Percentiles rank a stretch among this genome's conserved stretches.
Evolutionary conservation across 179 eudicot genomes (phyloP).

Genomic region (Heliamphora pulchella): DNA sequence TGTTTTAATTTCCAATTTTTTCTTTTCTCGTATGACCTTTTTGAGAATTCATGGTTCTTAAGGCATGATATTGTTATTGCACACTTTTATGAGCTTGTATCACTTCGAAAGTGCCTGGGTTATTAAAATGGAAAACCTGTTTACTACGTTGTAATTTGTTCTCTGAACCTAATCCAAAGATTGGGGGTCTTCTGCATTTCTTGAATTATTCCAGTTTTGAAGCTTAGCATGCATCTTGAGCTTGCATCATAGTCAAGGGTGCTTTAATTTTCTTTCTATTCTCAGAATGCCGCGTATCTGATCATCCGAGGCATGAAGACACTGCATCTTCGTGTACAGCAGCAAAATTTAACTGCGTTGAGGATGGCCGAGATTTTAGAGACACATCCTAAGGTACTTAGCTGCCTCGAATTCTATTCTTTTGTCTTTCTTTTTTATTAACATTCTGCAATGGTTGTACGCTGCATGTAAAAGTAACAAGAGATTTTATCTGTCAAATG

Average conservation of each 20-base stretch:
- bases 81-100: background rate
- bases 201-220: background rate
- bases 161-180: background rate
- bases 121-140: background rate
- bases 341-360: slow-evolving; percentile 80
- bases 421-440: background rate
- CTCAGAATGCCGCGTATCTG: slow-evolving; percentile 83
- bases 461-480: background rate
- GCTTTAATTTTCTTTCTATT: slow-evolving; percentile 8
- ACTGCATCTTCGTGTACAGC: slow-evolving; percentile 93
- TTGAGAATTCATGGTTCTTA: background rate
- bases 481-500: background rate
- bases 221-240: background rate
- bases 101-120: background rate
- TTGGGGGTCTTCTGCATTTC: background rate
- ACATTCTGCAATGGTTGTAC: background rate
- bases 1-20: background rate
- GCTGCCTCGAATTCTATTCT: background rate
- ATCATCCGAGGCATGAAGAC: slow-evolving; percentile 98
- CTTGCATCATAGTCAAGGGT: background rate
- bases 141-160: background rate
- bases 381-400: slow-evolving; percentile 95
- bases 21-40: background rate
- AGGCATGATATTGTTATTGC: background rate
- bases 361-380: slow-evolving; percentile 97